Percentiles rank a stretch among this genome's conserved stretches.
Conservation (phyloP, 192 early-diverging fungal genomes). For the Linnemannia zychae region DNA sequence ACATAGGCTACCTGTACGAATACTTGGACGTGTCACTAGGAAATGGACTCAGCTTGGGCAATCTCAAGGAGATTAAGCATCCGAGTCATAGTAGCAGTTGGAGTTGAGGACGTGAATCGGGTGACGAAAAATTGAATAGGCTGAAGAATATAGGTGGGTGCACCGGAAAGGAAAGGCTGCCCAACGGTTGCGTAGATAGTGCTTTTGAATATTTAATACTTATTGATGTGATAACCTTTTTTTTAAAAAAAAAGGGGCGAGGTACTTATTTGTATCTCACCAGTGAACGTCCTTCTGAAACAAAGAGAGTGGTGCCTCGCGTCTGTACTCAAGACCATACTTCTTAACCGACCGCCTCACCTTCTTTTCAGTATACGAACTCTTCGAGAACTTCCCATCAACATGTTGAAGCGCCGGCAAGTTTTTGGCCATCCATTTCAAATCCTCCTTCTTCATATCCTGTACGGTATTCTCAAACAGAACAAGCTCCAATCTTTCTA, state of each 20-base stretch:
- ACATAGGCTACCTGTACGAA: neutral
- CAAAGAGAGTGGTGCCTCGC: too few relatives aligned
- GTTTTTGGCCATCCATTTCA: neutral
- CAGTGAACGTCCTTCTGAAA: too few relatives aligned
- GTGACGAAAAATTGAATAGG: too few relatives aligned
- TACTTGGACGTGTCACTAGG: conserved; percentile 7
- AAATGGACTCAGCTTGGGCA: neutral
- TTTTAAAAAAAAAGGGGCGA: too few relatives aligned
- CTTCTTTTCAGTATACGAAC: neutral
- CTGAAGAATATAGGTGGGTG: too few relatives aligned
- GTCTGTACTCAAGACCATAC: neutral
- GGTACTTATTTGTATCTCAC: too few relatives aligned
- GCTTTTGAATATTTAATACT: too few relatives aligned
- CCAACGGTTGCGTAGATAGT: too few relatives aligned
- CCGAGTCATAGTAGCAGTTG: neutral
- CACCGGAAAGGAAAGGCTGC: too few relatives aligned
- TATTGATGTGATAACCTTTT: too few relatives aligned
- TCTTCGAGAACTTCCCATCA: neutral
- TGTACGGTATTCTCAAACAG: neutral
- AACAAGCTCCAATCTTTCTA: neutral
- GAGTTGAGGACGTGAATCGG: neutral
- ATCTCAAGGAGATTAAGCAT: too few relatives aligned
- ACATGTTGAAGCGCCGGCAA: neutral
- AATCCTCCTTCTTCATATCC: neutral
- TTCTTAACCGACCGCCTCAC: neutral